A percentile compares a stretch with the other conserved stretches of the same genome.
Evolutionary conservation across 352 stramenopile species (phyloP).

Genomic region (Pythium chondricola): DNA sequence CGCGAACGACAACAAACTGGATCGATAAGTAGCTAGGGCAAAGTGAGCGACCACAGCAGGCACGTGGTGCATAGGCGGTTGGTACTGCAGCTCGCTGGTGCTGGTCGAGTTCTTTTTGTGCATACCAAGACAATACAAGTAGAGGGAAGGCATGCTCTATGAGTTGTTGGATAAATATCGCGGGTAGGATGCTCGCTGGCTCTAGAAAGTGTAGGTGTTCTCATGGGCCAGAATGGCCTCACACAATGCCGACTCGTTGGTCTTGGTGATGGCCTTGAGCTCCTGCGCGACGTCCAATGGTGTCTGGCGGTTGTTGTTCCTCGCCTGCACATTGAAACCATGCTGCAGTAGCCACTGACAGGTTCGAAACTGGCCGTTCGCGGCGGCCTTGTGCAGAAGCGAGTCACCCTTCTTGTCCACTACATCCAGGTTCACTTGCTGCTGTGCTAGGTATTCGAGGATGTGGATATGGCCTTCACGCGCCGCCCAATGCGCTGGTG

Average conservation of each 20-base stretch:
- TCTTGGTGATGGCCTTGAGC: conserved; percentile 25
- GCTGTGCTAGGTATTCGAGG: conserved; percentile 44
- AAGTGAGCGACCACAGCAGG: not conserved
- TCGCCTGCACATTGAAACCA: conserved; percentile 53
- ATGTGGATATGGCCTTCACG: conserved; percentile 57
- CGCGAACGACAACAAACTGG: conserved; percentile 76
- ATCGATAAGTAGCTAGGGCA: conserved; percentile 26
- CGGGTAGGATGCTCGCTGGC: not conserved
- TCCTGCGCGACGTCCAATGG: conserved; percentile 58
- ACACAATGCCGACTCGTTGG: conserved; percentile 36
- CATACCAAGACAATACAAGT: not conserved
- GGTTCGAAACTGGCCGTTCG: conserved; percentile 54
- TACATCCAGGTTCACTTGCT: conserved; percentile 53
- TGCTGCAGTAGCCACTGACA: conserved; percentile 66
- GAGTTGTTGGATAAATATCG: conserved; percentile 1
- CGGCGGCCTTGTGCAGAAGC: conserved; percentile 66
- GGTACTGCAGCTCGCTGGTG: no score
- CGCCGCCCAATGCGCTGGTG: conserved; percentile 65
- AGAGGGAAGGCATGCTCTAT: not conserved
- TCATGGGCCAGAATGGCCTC: conserved; percentile 43
- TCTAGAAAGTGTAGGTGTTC: conserved; percentile 31
- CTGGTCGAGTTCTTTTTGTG: conserved; percentile 13
- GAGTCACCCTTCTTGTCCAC: conserved; percentile 64
- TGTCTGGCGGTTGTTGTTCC: conserved; percentile 63
- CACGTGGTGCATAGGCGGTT: no score